These are phyloP conservation scores for Lentinus brumalis DNA, from an alignment of 768 basidiomycete species.

Conservation along the genomic window DNA sequence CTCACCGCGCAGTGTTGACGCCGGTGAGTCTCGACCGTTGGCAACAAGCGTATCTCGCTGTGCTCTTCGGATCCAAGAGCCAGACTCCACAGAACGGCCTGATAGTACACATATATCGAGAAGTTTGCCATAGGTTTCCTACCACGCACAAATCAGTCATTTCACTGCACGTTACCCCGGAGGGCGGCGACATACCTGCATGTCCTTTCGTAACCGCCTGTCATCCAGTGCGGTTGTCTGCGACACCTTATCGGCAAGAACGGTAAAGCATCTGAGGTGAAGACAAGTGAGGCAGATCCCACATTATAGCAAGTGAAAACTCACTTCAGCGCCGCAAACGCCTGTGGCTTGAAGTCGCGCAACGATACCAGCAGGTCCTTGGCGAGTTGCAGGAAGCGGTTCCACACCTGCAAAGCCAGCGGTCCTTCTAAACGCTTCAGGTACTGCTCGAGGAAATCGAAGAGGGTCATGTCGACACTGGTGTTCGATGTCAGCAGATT, in stretches of 20 bases:
- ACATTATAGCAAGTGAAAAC: constrained; percentile 16
- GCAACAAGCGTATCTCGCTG: constrained; percentile 60
- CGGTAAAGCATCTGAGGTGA: constrained; percentile 64
- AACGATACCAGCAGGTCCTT: constrained; percentile 73
- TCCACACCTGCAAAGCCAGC: constrained; percentile 91
- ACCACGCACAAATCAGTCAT: not conserved
- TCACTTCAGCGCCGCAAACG: constrained; percentile 75
- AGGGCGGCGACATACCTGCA: constrained; percentile 56
- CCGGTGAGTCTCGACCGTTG: constrained; percentile 76
- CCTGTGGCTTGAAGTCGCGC: constrained; percentile 69
- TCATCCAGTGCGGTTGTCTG: constrained; percentile 94
- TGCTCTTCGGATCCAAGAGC: constrained; percentile 76
- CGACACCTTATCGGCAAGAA: constrained; percentile 78
- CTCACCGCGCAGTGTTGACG: constrained; percentile 60
- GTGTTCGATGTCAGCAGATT: not conserved
- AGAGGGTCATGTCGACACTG: constrained; percentile 73
- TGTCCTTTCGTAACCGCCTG: constrained; percentile 80
- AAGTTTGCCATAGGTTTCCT: constrained; percentile 86
- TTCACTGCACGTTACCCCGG: not conserved
- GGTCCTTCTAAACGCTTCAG: constrained; percentile 84
- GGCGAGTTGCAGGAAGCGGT: constrained; percentile 70
- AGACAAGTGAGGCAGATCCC: not conserved
- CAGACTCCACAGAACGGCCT: constrained; percentile 74
- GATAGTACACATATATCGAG: constrained; percentile 78
- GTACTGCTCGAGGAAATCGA: constrained; percentile 89